Evolutionary conservation across 73 alveolate species (phyloP).

Genomic region (Stentor roeselii): DNA sequence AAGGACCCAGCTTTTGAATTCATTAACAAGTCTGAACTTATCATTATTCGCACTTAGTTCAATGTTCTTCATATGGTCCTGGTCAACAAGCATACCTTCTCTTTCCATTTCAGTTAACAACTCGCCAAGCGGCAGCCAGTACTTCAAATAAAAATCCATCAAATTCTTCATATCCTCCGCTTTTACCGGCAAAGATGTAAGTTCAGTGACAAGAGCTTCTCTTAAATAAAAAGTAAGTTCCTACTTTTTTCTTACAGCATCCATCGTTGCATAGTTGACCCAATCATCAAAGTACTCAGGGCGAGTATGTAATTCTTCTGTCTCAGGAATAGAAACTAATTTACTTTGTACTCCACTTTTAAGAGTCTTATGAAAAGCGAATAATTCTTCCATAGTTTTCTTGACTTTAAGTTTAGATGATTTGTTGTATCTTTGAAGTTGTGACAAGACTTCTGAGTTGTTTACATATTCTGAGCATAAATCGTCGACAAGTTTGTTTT

Average conservation of each 20-base stretch:
- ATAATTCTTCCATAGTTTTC: slow-evolving; percentile 56
- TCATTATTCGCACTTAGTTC: slow-evolving; percentile 70
- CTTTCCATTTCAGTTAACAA: slow-evolving; percentile 87
- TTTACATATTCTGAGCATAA: slow-evolving; percentile 14
- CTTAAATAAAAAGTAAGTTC: slow-evolving; percentile 44
- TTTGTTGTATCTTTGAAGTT: neutral
- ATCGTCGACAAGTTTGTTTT: slow-evolving; percentile 30
- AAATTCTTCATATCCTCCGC: slow-evolving; percentile 54
- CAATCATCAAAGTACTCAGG: slow-evolving; percentile 55
- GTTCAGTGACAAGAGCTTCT: slow-evolving; percentile 41
- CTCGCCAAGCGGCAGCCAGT: slow-evolving; percentile 89
- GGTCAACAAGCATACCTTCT: slow-evolving; percentile 69
- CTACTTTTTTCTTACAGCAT: slow-evolving; percentile 77
- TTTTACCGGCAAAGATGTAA: slow-evolving; percentile 24
- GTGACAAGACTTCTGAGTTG: slow-evolving; percentile 26
- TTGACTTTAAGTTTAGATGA: slow-evolving; percentile 31
- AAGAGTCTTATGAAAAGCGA: slow-evolving; percentile 57
- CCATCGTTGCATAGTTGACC: slow-evolving; percentile 81
- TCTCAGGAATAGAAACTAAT: slow-evolving; percentile 64
- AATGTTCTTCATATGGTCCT: slow-evolving; percentile 52
- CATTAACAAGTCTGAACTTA: slow-evolving; percentile 41
- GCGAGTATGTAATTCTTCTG: slow-evolving; percentile 72
- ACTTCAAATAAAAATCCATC: slow-evolving; percentile 60
- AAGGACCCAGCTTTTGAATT: slow-evolving; percentile 64
- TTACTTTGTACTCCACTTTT: slow-evolving; percentile 70